Conservation (phyloP, 371 early-diverging fungal genomes). For the Rhizopus arrhizus region DNA sequence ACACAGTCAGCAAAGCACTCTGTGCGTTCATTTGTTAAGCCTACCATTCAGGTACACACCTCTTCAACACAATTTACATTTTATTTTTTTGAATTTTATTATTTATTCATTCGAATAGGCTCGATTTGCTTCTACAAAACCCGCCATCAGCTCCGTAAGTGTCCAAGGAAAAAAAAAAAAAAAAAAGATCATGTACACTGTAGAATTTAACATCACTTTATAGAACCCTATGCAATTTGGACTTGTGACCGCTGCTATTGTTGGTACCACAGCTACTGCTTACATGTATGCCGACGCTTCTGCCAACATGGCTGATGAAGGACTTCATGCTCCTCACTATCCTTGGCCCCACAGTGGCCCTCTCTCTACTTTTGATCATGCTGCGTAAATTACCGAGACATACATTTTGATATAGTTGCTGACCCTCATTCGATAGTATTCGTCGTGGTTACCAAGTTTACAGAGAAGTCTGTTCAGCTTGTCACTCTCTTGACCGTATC, state of each 20-base stretch:
- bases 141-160: slow-evolving; percentile 25
- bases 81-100: not conserved
- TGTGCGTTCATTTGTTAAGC: slow-evolving; percentile 45
- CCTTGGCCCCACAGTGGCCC: slow-evolving; percentile 87
- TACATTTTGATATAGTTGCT: slow-evolving; percentile 1
- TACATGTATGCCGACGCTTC: slow-evolving; percentile 59
- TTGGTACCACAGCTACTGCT: slow-evolving; percentile 59
- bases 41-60: slow-evolving; percentile 44
- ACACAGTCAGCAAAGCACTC: slow-evolving; percentile 50
- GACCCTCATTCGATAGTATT: slow-evolving; percentile 56
- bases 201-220: slow-evolving; percentile 3
- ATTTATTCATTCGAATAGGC: slow-evolving; percentile 32
- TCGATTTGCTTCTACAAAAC: slow-evolving; percentile 53
- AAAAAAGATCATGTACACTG: not conserved
- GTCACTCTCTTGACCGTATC: slow-evolving; percentile 94
- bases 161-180: not conserved
- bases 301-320: slow-evolving; percentile 85
- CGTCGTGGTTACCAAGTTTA: slow-evolving; percentile 99
- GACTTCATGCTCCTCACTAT: slow-evolving; percentile 87
- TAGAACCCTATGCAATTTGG: slow-evolving; percentile 52
- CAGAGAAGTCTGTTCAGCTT: slow-evolving; percentile 96
- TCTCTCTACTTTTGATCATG: slow-evolving; percentile 91
- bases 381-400: slow-evolving; percentile 66
- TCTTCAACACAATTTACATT: not conserved
- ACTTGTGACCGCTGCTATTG: slow-evolving; percentile 60